These are phyloP conservation scores for Eucalyptus urophylla DNA, from an alignment of 345 rosid species.

Conservation along the genomic window DNA sequence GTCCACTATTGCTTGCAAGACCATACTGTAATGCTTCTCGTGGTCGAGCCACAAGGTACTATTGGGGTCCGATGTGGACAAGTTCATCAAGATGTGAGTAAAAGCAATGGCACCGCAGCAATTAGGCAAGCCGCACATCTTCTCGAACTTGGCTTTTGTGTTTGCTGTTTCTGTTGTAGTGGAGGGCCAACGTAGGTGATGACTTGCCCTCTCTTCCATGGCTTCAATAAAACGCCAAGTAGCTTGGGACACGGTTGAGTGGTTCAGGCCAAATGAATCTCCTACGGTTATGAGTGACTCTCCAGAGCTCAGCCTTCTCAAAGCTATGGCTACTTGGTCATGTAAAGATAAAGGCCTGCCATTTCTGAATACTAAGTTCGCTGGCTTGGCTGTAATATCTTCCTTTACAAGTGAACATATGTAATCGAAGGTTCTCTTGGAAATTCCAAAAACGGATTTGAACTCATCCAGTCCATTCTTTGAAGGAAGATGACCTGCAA, in stretches of 20 bases:
- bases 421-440: constrained; percentile 39
- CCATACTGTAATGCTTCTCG: constrained; percentile 50
- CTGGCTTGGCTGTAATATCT: constrained; percentile 21
- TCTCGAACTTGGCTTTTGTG: constrained; percentile 43
- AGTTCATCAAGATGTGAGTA: constrained; percentile 41
- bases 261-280: constrained; percentile 41
- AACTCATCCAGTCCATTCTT: constrained; percentile 24
- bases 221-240: constrained; percentile 65
- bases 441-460: constrained; percentile 24
- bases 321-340: constrained; percentile 50
- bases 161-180: constrained; percentile 15
- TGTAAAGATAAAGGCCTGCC: constrained; percentile 32
- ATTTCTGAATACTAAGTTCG: constrained; percentile 24
- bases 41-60: constrained; percentile 36
- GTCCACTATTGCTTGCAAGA: constrained; percentile 50
- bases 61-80: constrained; percentile 36
- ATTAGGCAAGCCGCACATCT: constrained; percentile 42
- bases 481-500: constrained; percentile 29
- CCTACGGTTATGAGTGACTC: constrained; percentile 35
- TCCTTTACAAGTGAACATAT: constrained; percentile 49
- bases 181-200: constrained; percentile 50
- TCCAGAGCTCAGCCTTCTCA: constrained; percentile 50
- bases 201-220: constrained; percentile 47
- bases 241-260: constrained; percentile 50
- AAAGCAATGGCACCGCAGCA: constrained; percentile 53